phyloP scores from a whole-genome alignment of 2,329 filamentous ascomycete genomes.

The Colletotrichum viniferum region DNA sequence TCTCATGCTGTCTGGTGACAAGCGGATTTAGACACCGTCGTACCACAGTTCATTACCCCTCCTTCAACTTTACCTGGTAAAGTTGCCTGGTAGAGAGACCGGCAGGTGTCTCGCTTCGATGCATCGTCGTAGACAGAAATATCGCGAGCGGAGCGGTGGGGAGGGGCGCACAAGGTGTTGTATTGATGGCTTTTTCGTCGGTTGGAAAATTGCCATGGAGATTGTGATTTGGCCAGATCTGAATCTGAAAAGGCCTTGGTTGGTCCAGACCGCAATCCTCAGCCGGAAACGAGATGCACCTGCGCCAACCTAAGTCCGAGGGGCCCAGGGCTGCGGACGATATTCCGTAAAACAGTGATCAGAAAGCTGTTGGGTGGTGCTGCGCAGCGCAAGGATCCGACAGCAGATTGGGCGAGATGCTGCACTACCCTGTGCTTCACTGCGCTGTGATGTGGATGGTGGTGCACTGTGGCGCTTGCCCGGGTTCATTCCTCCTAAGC shows the following conservation, averaged over 20 bases:
- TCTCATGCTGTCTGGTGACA: background rate
- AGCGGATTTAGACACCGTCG: background rate
- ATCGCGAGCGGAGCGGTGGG: background rate
- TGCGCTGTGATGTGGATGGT: background rate
- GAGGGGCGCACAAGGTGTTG: background rate
- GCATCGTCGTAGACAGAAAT: background rate
- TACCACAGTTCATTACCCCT: background rate
- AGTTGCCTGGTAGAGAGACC: background rate
- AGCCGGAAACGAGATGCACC: background rate
- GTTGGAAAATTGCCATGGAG: background rate
- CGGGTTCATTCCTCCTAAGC: background rate
- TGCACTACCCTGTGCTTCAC: background rate
- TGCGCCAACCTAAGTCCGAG: background rate
- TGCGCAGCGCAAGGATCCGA: slow-evolving; percentile 1
- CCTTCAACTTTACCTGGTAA: background rate
- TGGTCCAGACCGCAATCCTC: background rate
- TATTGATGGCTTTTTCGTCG: background rate
- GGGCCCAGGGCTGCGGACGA: background rate
- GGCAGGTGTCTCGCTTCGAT: background rate
- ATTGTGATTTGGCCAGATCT: background rate
- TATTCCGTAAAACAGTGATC: background rate
- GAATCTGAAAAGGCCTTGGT: background rate
- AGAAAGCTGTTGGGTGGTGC: background rate
- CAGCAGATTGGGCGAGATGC: background rate
- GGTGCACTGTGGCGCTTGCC: background rate